phyloP scores from a whole-genome alignment of 345 rosid species.

The Syzygium oleosum region DNA sequence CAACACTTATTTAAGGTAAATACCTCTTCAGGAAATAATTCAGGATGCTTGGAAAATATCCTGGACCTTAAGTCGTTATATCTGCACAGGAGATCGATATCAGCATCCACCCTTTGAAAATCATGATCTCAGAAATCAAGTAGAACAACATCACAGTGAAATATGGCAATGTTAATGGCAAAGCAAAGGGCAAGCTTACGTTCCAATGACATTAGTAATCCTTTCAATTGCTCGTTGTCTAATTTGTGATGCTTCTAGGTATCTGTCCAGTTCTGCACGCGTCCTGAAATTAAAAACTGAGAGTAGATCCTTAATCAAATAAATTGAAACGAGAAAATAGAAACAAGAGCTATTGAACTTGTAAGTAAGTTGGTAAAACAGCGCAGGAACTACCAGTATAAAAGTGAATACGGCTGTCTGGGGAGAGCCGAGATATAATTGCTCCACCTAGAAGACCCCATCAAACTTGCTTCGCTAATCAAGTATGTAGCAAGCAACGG shows the following conservation, averaged over 20 bases:
- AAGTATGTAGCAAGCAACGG: constrained; percentile 81
- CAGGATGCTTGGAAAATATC: constrained; percentile 86
- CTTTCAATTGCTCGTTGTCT: constrained; percentile 91
- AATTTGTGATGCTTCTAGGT: constrained; percentile 91
- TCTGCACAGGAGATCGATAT: constrained; percentile 25
- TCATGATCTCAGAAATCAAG: not conserved
- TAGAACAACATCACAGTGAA: not conserved
- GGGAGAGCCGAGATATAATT: constrained; percentile 90
- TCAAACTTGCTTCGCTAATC: constrained; percentile 84
- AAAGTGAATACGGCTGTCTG: constrained; percentile 81
- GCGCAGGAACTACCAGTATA: constrained; percentile 52
- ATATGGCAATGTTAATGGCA: not conserved
- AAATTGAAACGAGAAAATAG: not conserved
- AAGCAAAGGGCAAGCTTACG: constrained; percentile 32
- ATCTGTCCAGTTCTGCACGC: constrained; percentile 84
- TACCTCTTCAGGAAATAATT: constrained; percentile 89
- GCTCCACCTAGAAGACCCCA: constrained; percentile 70
- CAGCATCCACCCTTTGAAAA: not conserved
- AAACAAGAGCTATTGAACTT: not conserved
- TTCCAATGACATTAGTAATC: constrained; percentile 76
- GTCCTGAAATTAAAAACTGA: constrained; percentile 77
- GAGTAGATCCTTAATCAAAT: constrained; percentile 32
- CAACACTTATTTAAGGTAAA: not conserved
- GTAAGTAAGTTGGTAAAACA: not conserved
- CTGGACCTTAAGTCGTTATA: constrained; percentile 67